Percentiles rank a stretch among this genome's conserved stretches.
Conservation (phyloP, 1,284 basidiomycete genomes). For the Irpex sp. region DNA sequence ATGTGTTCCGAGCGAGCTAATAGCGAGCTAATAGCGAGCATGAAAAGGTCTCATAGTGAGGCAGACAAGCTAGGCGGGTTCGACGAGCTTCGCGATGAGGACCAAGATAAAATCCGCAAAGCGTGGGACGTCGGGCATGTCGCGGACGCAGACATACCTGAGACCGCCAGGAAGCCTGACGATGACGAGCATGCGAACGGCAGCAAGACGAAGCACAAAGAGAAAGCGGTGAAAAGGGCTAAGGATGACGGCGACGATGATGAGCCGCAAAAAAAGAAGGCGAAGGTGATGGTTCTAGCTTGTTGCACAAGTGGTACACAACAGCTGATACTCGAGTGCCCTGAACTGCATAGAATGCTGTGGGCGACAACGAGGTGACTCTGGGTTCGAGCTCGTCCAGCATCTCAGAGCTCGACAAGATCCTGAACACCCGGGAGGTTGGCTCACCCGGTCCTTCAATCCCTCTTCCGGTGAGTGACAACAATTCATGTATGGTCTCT, state of each 20-base stretch:
- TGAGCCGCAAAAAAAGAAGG: constrained; percentile 33
- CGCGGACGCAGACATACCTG: constrained; percentile 76
- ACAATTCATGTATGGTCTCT: no score
- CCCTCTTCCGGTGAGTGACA: no score
- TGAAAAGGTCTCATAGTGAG: constrained; percentile 59
- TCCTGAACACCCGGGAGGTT: no score
- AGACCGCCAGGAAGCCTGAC: constrained; percentile 56
- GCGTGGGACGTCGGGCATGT: constrained; percentile 76
- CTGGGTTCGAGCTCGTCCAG: no score
- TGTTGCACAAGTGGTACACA: background rate
- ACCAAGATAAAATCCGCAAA: constrained; percentile 60
- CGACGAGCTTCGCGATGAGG: constrained; percentile 60
- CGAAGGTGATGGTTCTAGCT: constrained; percentile 25
- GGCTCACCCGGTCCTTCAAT: no score
- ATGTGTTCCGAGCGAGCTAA: constrained; percentile 67
- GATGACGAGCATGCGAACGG: constrained; percentile 45
- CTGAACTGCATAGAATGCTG: background rate
- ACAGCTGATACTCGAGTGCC: background rate
- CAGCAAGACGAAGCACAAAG: constrained; percentile 8
- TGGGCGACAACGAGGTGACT: constrained; percentile 20
- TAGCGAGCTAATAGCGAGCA: constrained; percentile 69
- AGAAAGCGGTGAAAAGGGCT: constrained; percentile 4
- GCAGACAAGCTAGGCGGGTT: constrained; percentile 70
- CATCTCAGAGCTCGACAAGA: no score
- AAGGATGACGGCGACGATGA: constrained; percentile 29